phyloP scores from a whole-genome alignment of 225 moss, liverwort and hornwort genomes.

The Sphagnum tenellum region DNA sequence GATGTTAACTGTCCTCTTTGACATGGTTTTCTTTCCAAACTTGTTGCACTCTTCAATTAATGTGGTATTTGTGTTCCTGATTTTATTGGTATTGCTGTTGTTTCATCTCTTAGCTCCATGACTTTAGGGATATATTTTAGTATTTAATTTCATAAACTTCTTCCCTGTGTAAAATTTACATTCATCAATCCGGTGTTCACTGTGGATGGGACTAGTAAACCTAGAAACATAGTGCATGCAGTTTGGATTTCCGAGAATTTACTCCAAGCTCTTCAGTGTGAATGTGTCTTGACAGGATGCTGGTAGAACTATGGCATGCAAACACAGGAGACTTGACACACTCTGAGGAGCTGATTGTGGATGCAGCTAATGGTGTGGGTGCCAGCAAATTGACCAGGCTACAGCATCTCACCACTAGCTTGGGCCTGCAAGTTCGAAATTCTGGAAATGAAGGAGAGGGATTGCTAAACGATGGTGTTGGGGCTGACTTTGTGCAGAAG shows the following conservation, averaged over 20 bases:
- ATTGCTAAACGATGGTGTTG: constrained; percentile 62
- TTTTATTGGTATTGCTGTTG: neutral
- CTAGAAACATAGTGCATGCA: no score
- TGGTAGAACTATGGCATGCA: constrained; percentile 58
- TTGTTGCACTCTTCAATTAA: no score
- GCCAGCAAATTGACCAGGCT: constrained; percentile 52
- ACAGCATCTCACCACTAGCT: constrained; percentile 29
- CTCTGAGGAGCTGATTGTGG: constrained; percentile 51
- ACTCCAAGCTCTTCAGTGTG: constrained; percentile 24
- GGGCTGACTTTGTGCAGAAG: constrained; percentile 96
- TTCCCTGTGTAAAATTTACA: no score
- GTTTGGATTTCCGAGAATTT: neutral
- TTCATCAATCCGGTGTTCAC: no score
- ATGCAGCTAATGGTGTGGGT: constrained; percentile 96
- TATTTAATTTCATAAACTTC: no score
- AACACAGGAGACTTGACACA: constrained; percentile 13
- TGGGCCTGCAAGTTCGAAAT: constrained; percentile 68
- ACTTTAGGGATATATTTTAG: no score
- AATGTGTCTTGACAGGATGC: constrained; percentile 56
- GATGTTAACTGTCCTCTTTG: no score
- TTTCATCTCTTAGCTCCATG: neutral
- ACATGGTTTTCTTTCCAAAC: no score
- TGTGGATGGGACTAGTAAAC: no score
- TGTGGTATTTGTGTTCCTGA: neutral
- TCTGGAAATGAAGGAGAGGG: constrained; percentile 57